Evolutionary conservation across 345 rosid species (phyloP).

Genomic region (Sisymbrium irio): DNA sequence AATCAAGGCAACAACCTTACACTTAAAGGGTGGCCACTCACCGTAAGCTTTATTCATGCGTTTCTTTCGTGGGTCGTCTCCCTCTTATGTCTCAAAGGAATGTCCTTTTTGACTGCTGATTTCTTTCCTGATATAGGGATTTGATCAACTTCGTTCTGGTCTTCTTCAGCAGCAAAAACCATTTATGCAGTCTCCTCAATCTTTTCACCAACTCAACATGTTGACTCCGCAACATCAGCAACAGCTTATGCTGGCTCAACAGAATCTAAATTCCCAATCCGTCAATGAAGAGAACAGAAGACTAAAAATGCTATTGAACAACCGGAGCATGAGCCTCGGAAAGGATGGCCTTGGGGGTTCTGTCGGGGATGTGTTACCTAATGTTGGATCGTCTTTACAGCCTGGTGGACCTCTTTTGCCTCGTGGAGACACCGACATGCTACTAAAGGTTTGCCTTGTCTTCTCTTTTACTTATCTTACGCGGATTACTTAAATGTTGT

Average conservation of each 20-base stretch:
- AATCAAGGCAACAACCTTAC: slow-evolving; percentile 90
- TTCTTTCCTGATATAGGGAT: slow-evolving; percentile 46
- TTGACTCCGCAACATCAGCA: slow-evolving; percentile 90
- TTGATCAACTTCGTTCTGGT: slow-evolving; percentile 73
- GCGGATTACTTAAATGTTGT: background rate
- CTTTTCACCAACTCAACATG: slow-evolving; percentile 91
- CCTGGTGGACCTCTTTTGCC: slow-evolving; percentile 51
- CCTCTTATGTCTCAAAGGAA: slow-evolving; percentile 3
- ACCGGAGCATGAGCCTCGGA: slow-evolving; percentile 55
- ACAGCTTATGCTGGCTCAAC: slow-evolving; percentile 91
- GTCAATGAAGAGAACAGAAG: slow-evolving; percentile 77
- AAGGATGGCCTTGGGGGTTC: slow-evolving; percentile 76
- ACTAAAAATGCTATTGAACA: slow-evolving; percentile 68
- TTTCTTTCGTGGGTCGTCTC: background rate
- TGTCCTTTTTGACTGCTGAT: slow-evolving; percentile 4
- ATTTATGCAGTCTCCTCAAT: slow-evolving; percentile 83
- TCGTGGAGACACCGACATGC: slow-evolving; percentile 63
- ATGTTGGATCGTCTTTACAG: slow-evolving; percentile 67
- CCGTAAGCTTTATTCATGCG: slow-evolving; percentile 48
- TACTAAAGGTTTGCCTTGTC: slow-evolving; percentile 54
- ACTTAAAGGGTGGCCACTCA: slow-evolving; percentile 93
- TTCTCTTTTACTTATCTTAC: background rate
- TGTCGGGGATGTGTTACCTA: slow-evolving; percentile 67
- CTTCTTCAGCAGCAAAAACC: slow-evolving; percentile 83
- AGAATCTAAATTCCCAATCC: slow-evolving; percentile 74